Evolutionary conservation across 2,329 filamentous ascomycete genomes (phyloP), one percentile per base, ranked within the genome.

Genomic region (Aspergillus costaricaensis): DNA sequence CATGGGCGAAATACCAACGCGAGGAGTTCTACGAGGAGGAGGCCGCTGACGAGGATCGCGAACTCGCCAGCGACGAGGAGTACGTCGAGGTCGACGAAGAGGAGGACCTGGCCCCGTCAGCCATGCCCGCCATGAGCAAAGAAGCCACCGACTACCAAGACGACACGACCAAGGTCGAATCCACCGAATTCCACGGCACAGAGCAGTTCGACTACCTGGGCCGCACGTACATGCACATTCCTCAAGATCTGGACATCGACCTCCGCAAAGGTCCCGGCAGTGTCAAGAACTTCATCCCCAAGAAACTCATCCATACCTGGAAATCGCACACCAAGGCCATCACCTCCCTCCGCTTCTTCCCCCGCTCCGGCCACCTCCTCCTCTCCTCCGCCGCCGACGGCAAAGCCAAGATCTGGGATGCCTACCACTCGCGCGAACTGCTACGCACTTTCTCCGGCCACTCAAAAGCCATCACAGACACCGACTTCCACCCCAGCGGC

Each of bases 141-240:
- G 77, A 76, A 44, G 79, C 80, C 5, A 83, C 81, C 10, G 80
- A 79, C 55, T 84, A 84, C 66, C 72, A 77, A 60, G 76, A 78
- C 39, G 78, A 80, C 64, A 80, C 88, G 8, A 83, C 91, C 7
- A 83, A 85, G 61, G 85, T 85, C 25, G 95, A 99, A 80, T 95
- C 89, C 55, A 92, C 89, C 47, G 88, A 88, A 48, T 99, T 98
- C 78, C 90, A 96, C 71, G 95, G 93, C 63, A 84, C 85, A 43
- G 83, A 91, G 72, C 82, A 95, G 77, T 89, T 88, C 81, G 95
- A 99, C 76, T 99, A 99, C 80, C 91, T 96, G 75, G 95, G 95
- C 51, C 85, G 95, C 66, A 96, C 94, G 36, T 99, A 96, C 75
- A 97, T 99, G 94, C 95, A 99, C 77, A 84, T 98, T 49, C 95